A percentile compares a stretch with the other conserved stretches of the same genome.
Evolutionary conservation across 768 basidiomycete species (phyloP).

Genomic region (Fistulinella prunicolor): DNA sequence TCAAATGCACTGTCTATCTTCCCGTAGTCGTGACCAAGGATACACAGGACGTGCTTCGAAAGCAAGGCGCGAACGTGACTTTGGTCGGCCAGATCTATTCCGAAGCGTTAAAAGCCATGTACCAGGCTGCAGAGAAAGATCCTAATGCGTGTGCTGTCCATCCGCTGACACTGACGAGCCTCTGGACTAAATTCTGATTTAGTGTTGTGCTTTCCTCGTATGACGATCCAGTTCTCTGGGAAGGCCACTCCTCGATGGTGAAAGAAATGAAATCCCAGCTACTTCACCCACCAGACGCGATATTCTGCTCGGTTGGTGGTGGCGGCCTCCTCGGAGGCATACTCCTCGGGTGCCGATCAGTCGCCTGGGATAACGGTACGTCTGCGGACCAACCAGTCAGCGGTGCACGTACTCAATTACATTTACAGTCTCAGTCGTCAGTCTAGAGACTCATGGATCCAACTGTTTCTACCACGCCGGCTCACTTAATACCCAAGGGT

Average conservation of each 20-base stretch:
- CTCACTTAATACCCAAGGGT: constrained; percentile 47
- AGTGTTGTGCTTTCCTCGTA: constrained; percentile 73
- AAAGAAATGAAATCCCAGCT: constrained; percentile 59
- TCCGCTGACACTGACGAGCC: not conserved
- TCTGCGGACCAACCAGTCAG: not conserved
- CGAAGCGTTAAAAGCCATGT: constrained; percentile 54
- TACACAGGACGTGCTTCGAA: constrained; percentile 49
- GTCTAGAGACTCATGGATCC: constrained; percentile 68
- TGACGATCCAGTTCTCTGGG: constrained; percentile 66
- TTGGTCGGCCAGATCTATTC: constrained; percentile 56
- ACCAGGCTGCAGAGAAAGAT: constrained; percentile 41
- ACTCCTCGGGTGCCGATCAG: constrained; percentile 58
- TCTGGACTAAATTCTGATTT: not conserved
- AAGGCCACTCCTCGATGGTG: constrained; percentile 76
- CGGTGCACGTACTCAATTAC: not conserved
- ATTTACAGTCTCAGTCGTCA: constrained; percentile 59
- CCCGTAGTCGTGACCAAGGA: constrained; percentile 50
- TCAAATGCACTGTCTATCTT: constrained; percentile 67
- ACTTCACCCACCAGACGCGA: constrained; percentile 55
- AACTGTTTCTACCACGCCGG: constrained; percentile 73
- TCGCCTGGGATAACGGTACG: constrained; percentile 71
- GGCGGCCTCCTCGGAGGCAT: constrained; percentile 70
- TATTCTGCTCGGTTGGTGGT: constrained; percentile 78
- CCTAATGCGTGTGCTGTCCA: constrained; percentile 48
- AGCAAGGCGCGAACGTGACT: constrained; percentile 56